Percentiles rank a stretch among this genome's conserved stretches.
Evolutionary conservation across 2,329 filamentous ascomycete genomes (phyloP).

Genomic region (Pseudopyricularia javanii): DNA sequence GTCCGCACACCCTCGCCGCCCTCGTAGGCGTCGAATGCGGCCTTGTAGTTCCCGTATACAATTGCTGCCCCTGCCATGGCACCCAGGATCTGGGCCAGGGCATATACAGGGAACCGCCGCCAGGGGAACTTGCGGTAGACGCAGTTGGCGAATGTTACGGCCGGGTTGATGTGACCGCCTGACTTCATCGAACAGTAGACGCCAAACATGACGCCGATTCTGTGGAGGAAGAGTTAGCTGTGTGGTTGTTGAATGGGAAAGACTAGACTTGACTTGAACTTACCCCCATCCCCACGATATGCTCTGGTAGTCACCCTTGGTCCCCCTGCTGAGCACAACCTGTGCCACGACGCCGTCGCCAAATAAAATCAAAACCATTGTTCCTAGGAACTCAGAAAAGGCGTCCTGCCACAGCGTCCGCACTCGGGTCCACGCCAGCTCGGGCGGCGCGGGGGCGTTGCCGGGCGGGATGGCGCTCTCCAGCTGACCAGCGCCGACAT

Average conservation of each 20-base stretch:
- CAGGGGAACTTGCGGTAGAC: slow-evolving; percentile 57
- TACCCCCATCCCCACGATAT: slow-evolving; percentile 39
- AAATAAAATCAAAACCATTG: slow-evolving; percentile 56
- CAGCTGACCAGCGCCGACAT: background rate
- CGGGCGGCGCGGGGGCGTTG: background rate
- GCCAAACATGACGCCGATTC: slow-evolving; percentile 56
- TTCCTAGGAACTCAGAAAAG: slow-evolving; percentile 57
- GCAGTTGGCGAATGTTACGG: slow-evolving; percentile 59
- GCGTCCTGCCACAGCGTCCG: slow-evolving; percentile 40
- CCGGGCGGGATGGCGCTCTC: background rate
- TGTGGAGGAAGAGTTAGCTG: slow-evolving; percentile 7
- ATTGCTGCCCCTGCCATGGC: slow-evolving; percentile 50
- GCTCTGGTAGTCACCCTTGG: slow-evolving; percentile 35
- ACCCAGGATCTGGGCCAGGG: slow-evolving; percentile 52
- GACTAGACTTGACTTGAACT: slow-evolving; percentile 9
- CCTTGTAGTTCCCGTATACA: slow-evolving; percentile 51
- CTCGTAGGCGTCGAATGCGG: slow-evolving; percentile 52
- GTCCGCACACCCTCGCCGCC: slow-evolving; percentile 45
- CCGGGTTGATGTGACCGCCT: slow-evolving; percentile 58
- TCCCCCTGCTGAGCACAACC: slow-evolving; percentile 41
- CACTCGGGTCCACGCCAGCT: slow-evolving; percentile 35
- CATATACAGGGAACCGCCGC: slow-evolving; percentile 58
- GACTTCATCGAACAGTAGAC: slow-evolving; percentile 55
- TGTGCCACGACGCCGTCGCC: slow-evolving; percentile 62
- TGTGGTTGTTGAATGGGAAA: background rate